phyloP scores from a whole-genome alignment of 2,329 filamentous ascomycete genomes.

The Trichoderma pleuroti region DNA sequence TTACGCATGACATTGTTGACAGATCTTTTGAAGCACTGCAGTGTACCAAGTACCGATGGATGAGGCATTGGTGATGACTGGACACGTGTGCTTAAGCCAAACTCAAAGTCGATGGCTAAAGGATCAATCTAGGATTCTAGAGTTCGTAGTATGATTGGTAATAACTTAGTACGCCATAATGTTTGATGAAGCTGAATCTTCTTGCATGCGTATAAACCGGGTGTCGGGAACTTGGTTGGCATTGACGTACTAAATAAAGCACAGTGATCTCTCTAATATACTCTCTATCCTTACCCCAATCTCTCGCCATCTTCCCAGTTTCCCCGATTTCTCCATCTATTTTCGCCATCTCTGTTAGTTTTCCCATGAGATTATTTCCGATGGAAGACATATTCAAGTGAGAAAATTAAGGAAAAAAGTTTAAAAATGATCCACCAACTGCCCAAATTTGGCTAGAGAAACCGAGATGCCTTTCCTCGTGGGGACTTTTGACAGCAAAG shows the following conservation, averaged over 20 bases:
- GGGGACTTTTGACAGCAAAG: neutral
- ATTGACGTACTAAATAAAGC: neutral
- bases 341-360: neutral
- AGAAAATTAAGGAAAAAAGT: neutral
- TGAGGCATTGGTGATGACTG: neutral
- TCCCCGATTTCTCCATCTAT: neutral
- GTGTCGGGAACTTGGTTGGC: neutral
- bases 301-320: neutral
- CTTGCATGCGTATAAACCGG: neutral
- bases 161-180: neutral
- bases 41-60: neutral
- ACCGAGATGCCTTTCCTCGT: neutral
- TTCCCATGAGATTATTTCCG: neutral
- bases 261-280: neutral
- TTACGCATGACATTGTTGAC: neutral
- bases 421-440: neutral
- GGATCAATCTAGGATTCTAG: neutral
- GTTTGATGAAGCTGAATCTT: neutral
- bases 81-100: neutral
- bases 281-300: neutral
- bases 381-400: neutral
- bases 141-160: neutral
- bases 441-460: neutral
- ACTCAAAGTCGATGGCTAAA: neutral
- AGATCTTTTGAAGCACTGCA: neutral